Conservation (phyloP, 2,329 filamentous ascomycete genomes). For the Alternaria dauci region DNA sequence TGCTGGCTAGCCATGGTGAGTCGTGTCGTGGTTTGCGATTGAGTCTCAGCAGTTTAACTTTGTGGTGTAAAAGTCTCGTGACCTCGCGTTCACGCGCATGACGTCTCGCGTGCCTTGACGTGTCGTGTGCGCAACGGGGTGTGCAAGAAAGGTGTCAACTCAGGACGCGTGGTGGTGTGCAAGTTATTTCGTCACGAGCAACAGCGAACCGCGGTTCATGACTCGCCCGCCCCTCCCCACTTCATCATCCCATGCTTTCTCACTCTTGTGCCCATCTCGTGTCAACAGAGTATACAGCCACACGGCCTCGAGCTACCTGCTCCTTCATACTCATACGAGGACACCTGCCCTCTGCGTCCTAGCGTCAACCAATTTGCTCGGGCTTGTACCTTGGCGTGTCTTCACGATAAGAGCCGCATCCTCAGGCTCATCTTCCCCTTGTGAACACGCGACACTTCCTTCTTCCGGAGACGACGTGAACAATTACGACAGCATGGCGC, state of each 20-base stretch:
- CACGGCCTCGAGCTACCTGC: not conserved
- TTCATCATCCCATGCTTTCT: slow-evolving; percentile 7
- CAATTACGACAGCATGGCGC: slow-evolving; percentile 21
- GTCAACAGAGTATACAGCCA: not conserved
- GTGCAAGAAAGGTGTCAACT: not conserved
- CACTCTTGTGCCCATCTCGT: not conserved
- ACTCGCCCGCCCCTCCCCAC: slow-evolving; percentile 31
- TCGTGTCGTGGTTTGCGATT: slow-evolving; percentile 14
- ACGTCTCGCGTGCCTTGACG: slow-evolving; percentile 23
- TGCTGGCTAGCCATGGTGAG: slow-evolving; percentile 45
- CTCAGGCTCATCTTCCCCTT: slow-evolving; percentile 5
- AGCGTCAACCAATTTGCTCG: slow-evolving; percentile 12
- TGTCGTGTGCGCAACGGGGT: slow-evolving; percentile 9
- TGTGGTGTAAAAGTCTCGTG: slow-evolving; percentile 30
- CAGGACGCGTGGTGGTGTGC: slow-evolving; percentile 9
- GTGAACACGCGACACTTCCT: slow-evolving; percentile 11
- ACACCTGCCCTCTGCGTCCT: slow-evolving; percentile 23
- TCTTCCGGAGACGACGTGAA: not conserved
- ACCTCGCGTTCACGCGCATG: slow-evolving; percentile 24
- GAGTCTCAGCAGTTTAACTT: slow-evolving; percentile 9
- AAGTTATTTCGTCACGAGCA: slow-evolving; percentile 33
- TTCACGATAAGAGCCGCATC: slow-evolving; percentile 25
- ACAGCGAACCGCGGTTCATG: slow-evolving; percentile 29
- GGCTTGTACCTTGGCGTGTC: slow-evolving; percentile 19
- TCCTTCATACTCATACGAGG: not conserved